A percentile compares a stretch with the other conserved stretches of the same genome.
Evolutionary conservation across 495 filamentous ascomycete species (phyloP).

Genomic region (Clavariopsis aquatica): DNA sequence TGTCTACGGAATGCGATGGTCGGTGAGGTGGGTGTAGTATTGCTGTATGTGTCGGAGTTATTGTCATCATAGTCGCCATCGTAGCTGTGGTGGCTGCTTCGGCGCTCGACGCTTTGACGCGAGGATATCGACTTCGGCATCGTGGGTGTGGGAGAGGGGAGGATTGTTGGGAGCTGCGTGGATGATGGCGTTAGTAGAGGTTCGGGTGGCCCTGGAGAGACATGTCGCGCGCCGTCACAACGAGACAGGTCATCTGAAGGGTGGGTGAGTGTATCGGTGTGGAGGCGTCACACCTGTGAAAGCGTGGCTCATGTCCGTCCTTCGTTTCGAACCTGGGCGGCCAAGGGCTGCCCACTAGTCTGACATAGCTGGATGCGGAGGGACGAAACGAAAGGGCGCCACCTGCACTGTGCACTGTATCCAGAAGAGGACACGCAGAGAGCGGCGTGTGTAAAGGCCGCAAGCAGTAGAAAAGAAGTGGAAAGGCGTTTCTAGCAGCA

Average conservation of each 20-base stretch:
- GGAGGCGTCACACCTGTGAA: not conserved
- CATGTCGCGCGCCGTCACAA: conserved; percentile 4
- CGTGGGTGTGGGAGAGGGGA: conserved; percentile 6
- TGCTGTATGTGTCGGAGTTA: conserved; percentile 31
- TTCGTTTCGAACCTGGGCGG: conserved; percentile 7
- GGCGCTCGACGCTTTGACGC: conserved; percentile 20
- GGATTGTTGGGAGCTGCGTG: conserved; percentile 13
- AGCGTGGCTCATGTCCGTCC: conserved; percentile 9
- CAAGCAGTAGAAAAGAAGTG: no score
- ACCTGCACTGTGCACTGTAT: not conserved
- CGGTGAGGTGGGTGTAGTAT: conserved; percentile 37
- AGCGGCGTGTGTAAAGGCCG: no score
- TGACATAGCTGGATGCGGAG: not conserved
- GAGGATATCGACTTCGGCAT: conserved; percentile 38
- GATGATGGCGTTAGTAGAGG: conserved; percentile 14
- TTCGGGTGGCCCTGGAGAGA: not conserved
- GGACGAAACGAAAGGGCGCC: not conserved
- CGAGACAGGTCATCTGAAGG: conserved; percentile 28
- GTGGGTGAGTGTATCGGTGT: not conserved
- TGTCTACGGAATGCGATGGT: conserved; percentile 23
- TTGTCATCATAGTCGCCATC: conserved; percentile 22
- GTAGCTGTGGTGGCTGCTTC: conserved; percentile 16
- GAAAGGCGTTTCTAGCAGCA: no score
- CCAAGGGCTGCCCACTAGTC: conserved; percentile 1
- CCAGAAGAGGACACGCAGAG: not conserved